These are phyloP conservation scores for Volvox carteri DNA, from an alignment of 163 green algal genomes.

Conservation along the genomic window DNA sequence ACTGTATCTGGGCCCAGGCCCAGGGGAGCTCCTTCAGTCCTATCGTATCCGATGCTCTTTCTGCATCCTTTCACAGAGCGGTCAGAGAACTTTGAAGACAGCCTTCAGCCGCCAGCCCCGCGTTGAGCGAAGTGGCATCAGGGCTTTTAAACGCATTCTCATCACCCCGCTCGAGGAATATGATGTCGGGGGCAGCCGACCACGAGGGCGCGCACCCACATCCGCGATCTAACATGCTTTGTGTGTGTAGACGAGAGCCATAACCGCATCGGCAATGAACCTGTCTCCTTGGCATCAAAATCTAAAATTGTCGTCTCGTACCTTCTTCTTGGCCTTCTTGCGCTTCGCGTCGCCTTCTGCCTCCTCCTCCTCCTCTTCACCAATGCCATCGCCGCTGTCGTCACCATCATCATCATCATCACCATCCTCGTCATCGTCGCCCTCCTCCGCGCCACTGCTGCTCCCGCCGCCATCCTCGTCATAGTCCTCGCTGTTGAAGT, in stretches of 20 bases:
- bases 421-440: neutral
- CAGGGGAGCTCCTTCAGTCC: too few relatives aligned
- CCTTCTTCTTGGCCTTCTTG: neutral
- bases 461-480: neutral
- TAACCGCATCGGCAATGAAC: too few relatives aligned
- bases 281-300: too few relatives aligned
- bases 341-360: slow-evolving; percentile 18
- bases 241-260: too few relatives aligned
- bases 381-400: slow-evolving; percentile 12
- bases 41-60: too few relatives aligned
- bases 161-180: slow-evolving; percentile 33
- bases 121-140: neutral
- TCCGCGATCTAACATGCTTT: too few relatives aligned
- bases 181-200: too few relatives aligned
- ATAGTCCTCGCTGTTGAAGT: slow-evolving; percentile 58
- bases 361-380: slow-evolving; percentile 27
- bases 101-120: slow-evolving; percentile 8
- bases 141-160: neutral
- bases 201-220: too few relatives aligned
- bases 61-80: neutral
- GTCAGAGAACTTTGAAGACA: slow-evolving; percentile 53
- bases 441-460: slow-evolving; percentile 20
- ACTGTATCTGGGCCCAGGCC: too few relatives aligned
- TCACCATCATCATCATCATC: slow-evolving; percentile 15
- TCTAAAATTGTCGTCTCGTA: too few relatives aligned